Base-by-base conservation (phyloP, 2,329 filamentous ascomycete species). In the Talaromyces sp. region DNA sequence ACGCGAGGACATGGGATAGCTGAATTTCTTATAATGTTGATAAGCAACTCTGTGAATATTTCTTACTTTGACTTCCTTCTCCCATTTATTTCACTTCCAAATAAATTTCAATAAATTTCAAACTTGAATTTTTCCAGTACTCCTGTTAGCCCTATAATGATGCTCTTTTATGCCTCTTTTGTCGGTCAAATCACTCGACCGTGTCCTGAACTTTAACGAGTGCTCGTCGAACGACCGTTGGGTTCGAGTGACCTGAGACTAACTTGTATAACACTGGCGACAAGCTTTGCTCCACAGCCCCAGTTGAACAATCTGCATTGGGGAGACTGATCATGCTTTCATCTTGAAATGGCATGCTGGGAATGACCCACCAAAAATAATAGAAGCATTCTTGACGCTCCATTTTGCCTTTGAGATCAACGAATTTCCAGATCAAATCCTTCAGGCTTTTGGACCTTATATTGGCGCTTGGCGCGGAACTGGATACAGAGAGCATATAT, bases 321-420 rank as follows among this genome's bases (percentile, higher is more conserved):
- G 42, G 17, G 7, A 39, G 9, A 8, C 20, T 46, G 1, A 20
- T 36, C 60, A 64, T 64, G 0, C 13, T 17, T 2, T 58, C 46
- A 1, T 32, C 19, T 2, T 30, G 44, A 32, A 52, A 55, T 1
- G 24, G 22, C 13, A 40, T 33, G 17, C 44, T 35, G 4, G 47
- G 39, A 1, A 40, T 4, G 16, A 57, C 49, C 20, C 51, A 42
- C 44, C 51, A 55, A 30, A 64, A 63, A 4, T 16, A 40, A 27
- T 60, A 64, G 9, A 13, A 16, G 3, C 36, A 13, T n/a, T 52
- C 48, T 43, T 65, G 62, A 7, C 57, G 49, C 16, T 67, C 62
- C 6, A 66, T 43, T 13, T 22, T 51, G 9, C 43, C 27, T 32
- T 66, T 65, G 29, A 66, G 56, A 3, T 44, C 9, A 10, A 64